Evolutionary conservation across 768 basidiomycete species (phyloP), one percentile per base, ranked within the genome.

Genomic region (Leccinum arenicola): DNA sequence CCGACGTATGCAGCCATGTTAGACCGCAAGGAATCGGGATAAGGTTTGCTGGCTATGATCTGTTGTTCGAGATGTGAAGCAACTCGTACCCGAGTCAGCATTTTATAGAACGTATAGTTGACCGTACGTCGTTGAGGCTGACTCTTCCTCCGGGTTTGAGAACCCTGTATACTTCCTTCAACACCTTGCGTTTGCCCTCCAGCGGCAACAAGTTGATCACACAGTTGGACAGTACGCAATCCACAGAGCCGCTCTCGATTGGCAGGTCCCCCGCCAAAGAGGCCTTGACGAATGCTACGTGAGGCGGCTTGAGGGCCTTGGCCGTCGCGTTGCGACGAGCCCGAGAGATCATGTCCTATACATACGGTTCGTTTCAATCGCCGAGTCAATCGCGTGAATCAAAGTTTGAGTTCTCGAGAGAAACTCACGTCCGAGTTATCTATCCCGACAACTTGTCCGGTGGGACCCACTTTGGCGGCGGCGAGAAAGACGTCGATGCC

Each of bases 191-290:
- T 62, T 82, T 85, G 3, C 76, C 79, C 12, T 72, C 66, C 0
- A 55, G 55, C 0, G 82, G 78, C 6, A 85, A 62, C 2, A 83
- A 67, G 63, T 84, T 83, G 65, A 85, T 68, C 3, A 84, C 82
- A 55, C 84, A 84, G 65, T 84, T 86, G 6, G 83, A 84, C 6
- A 84, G 61, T 15, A 87, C 71, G 58, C 82, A 84, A 61, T 86
- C 82, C 17, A 84, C 75, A 0, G 82, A 76, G 54, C 74, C 68
- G 5, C 79, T 75, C 45, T 71, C 67, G 55, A 86, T 76, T 1
- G 84, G 85, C 2, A 85, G 70, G 7, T 77, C 66, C 21, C 79
- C 76, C 0, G 76, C 75, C 25, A 83, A 66, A 2, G 70, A 64
- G 0, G 77, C 72, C 23, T 81, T 72, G 4, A 82, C 75, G 61